Conservation (phyloP, 495 filamentous ascomycete species). For the Lichina pygmaea region DNA sequence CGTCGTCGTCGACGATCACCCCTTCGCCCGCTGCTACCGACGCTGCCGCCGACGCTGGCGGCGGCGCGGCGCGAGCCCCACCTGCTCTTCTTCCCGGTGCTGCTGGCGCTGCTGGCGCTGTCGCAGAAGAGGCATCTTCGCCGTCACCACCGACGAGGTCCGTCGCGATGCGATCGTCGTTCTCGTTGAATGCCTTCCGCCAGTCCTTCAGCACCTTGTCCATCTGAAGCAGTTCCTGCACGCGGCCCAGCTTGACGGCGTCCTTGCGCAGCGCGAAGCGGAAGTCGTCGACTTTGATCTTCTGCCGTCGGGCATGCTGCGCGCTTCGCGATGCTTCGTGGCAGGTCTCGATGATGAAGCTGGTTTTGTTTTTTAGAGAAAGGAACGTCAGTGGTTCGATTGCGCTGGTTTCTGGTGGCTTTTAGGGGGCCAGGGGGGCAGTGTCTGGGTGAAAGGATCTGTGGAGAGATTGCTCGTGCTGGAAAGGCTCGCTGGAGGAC, state of each 20-base stretch:
- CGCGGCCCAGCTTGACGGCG: constrained; percentile 60
- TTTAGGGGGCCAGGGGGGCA: background rate
- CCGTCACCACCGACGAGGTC: background rate
- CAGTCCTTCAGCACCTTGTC: constrained; percentile 52
- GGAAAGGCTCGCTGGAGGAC: background rate
- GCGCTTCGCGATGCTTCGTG: constrained; percentile 68
- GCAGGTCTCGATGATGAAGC: constrained; percentile 46
- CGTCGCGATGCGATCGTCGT: background rate
- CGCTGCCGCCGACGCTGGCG: no score
- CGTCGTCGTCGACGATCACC: no score
- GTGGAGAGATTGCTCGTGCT: background rate
- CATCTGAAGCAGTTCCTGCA: constrained; percentile 63
- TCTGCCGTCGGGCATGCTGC: constrained; percentile 58
- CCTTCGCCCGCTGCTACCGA: no score
- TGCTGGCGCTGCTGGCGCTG: no score
- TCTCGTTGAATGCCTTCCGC: constrained; percentile 3
- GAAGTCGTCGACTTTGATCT: constrained; percentile 96
- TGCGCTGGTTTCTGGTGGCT: background rate
- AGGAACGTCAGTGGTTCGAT: background rate
- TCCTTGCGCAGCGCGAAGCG: constrained; percentile 75
- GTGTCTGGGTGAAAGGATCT: background rate
- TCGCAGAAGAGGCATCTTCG: background rate
- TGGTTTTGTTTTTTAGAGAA: background rate
- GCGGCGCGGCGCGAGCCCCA: no score
- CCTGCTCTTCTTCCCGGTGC: no score